Conservation (phyloP, 2,329 filamentous ascomycete species). For the Scopulariopsis brevicaulis region DNA sequence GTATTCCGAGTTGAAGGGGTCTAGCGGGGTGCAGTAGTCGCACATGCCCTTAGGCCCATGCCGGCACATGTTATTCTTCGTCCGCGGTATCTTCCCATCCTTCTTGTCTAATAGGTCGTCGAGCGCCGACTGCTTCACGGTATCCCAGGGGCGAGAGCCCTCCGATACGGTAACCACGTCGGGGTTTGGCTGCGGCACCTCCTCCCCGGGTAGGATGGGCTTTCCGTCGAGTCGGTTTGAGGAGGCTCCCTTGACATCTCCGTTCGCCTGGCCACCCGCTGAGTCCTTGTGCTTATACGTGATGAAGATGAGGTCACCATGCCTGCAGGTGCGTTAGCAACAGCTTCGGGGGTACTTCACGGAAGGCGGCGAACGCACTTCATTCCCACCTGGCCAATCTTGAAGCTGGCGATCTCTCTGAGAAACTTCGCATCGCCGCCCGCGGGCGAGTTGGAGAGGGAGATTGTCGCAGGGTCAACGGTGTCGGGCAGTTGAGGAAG, state of each 20-base stretch:
- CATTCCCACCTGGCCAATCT: slow-evolving; percentile 47
- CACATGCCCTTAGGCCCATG: slow-evolving; percentile 98
- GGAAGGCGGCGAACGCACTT: slow-evolving; percentile 28
- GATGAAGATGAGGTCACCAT: slow-evolving; percentile 86
- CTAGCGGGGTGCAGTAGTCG: slow-evolving; percentile 95
- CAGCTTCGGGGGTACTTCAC: neutral
- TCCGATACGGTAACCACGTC: slow-evolving; percentile 47
- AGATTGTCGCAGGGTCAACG: slow-evolving; percentile 48
- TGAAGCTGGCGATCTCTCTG: slow-evolving; percentile 43
- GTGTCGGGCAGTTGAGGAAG: slow-evolving; percentile 46
- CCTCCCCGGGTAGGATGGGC: slow-evolving; percentile 57
- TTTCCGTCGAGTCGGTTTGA: slow-evolving; percentile 69
- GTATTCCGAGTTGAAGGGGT: slow-evolving; percentile 85
- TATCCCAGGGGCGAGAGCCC: slow-evolving; percentile 57
- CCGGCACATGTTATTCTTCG: slow-evolving; percentile 81
- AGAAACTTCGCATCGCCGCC: slow-evolving; percentile 47
- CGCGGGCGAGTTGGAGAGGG: slow-evolving; percentile 49
- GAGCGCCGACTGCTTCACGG: slow-evolving; percentile 74
- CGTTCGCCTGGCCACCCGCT: slow-evolving; percentile 21
- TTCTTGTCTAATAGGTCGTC: slow-evolving; percentile 79
- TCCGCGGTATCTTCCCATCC: slow-evolving; percentile 78
- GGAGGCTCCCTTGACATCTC: slow-evolving; percentile 26
- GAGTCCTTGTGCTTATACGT: slow-evolving; percentile 57
- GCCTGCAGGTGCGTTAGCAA: slow-evolving; percentile 33
- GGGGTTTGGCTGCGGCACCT: slow-evolving; percentile 60